Percentiles rank a stretch among this genome's conserved stretches.
Conservation (phyloP, 2,329 filamentous ascomycete genomes). For the Claviceps sp. region DNA sequence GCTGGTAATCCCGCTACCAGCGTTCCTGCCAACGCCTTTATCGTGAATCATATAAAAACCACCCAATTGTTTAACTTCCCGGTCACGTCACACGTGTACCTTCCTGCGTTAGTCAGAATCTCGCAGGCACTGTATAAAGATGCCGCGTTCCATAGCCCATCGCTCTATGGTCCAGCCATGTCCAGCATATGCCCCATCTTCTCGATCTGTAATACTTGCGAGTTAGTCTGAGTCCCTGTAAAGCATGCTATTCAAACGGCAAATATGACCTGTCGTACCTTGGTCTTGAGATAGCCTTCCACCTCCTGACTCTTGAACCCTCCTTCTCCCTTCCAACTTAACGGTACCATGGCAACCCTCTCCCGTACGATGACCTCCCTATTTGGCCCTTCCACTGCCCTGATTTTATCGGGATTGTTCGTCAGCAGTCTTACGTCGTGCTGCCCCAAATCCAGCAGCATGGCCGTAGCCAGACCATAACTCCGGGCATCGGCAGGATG, state of each 20-base stretch:
- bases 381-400: conserved; percentile 83
- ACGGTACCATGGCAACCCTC: conserved; percentile 85
- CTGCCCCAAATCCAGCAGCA: conserved; percentile 76
- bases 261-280: conserved; percentile 43
- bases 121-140: not conserved
- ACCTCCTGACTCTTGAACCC: conserved; percentile 83
- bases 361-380: conserved; percentile 80
- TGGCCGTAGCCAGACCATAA: conserved; percentile 92
- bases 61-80: not conserved
- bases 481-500: conserved; percentile 91
- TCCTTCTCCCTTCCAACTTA: conserved; percentile 78
- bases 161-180: conserved; percentile 24
- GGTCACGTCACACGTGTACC: not conserved
- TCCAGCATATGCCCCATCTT: conserved; percentile 77
- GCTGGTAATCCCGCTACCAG: not conserved
- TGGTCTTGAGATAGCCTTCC: conserved; percentile 86
- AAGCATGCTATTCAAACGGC: not conserved
- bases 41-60: not conserved
- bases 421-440: conserved; percentile 70
- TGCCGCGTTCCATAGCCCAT: not conserved
- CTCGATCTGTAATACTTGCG: conserved; percentile 46
- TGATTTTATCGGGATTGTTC: conserved; percentile 95
- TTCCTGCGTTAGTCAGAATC: not conserved
- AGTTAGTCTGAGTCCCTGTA: conserved; percentile 6
- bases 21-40: not conserved